Evolutionary conservation across 1,139 yeast species (phyloP), one percentile per base, ranked within the genome.

Genomic region (Diutina neorugosa): DNA sequence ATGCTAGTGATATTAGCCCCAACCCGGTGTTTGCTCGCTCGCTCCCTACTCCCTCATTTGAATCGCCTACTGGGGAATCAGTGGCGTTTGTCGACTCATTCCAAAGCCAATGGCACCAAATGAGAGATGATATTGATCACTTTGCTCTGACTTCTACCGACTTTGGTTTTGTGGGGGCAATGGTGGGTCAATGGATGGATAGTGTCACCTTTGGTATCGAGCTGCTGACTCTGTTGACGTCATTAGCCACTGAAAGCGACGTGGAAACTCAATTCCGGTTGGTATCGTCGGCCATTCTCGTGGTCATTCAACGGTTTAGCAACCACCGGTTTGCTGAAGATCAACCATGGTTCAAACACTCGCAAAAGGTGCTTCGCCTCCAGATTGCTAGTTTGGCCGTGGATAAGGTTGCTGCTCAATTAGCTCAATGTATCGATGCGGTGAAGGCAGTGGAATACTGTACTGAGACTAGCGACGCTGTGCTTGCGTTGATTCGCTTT

Each of bases 271-370:
- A 67, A 1, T 71, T 81, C 56, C 72, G 85, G 55, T 73, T 74
- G 18, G 63, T 86, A 6, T 73, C 83, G n/a, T 78, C 79, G 34
- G 75, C 85, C 2, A 75, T 88, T 34, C 68, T 90, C 54, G 73
- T 90, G 47, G 75, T 85, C 0, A 77, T 86, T 58, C 97, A 90
- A 67, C 78, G 79, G 56, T 63, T 68, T 2, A 62, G 80, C n/a
- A 31, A 5, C 14, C 37, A 31, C 37, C 37, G 37, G n/a, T 31
- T 31, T 2, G 37, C 37, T 11, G 80, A 76, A 48, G 86, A 84
- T 57, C 70, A 73, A n/a, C 31, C 31, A 14, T 86, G 96, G 95
- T 71, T 86, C 44, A 64, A 71, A 11, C 56, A 62, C 1, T 61
- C 81, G 1, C 86, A 83, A 57, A 72, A 71, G 53, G 71, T 74